These are phyloP conservation scores for Eucalyptus brandiana DNA, from an alignment of 345 rosid genomes.

Conservation along the genomic window DNA sequence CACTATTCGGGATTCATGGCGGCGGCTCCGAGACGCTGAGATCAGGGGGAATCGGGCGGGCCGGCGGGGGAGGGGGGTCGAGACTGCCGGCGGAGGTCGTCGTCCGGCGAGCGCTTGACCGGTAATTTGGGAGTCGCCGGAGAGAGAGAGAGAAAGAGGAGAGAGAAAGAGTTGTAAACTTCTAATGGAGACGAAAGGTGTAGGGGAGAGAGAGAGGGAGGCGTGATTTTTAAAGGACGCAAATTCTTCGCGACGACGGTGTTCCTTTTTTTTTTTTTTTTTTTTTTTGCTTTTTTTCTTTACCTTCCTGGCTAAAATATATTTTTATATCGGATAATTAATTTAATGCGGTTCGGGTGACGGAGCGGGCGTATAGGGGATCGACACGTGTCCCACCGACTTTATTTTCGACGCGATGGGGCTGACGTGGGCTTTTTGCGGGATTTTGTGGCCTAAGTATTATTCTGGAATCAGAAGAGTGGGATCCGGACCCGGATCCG, in stretches of 20 bases:
- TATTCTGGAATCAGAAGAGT: not conserved
- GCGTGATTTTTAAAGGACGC: not conserved
- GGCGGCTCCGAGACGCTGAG: not conserved
- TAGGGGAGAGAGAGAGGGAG: not conserved
- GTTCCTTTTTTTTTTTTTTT: not conserved
- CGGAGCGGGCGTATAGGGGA: not conserved
- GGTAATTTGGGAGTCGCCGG: not conserved
- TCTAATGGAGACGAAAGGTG: not conserved
- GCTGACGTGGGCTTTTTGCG: not conserved
- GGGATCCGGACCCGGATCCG: not conserved
- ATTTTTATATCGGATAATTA: not conserved
- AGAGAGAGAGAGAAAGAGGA: not conserved
- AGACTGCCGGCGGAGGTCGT: not conserved
- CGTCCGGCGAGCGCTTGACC: not conserved
- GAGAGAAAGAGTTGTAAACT: not conserved
- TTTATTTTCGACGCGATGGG: not conserved
- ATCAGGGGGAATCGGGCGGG: not conserved
- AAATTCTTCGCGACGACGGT: not conserved
- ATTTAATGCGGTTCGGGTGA: not conserved
- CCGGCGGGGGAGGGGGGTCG: not conserved
- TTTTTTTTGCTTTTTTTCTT: not conserved
- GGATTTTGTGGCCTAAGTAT: not conserved
- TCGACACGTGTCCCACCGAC: not conserved
- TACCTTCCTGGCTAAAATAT: not conserved
- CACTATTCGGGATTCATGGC: conserved; percentile 66